Percentiles rank a stretch among this genome's conserved stretches.
phyloP scores from a whole-genome alignment of 176 grass and related monocot genomes.

The Paspalum notatum region DNA sequence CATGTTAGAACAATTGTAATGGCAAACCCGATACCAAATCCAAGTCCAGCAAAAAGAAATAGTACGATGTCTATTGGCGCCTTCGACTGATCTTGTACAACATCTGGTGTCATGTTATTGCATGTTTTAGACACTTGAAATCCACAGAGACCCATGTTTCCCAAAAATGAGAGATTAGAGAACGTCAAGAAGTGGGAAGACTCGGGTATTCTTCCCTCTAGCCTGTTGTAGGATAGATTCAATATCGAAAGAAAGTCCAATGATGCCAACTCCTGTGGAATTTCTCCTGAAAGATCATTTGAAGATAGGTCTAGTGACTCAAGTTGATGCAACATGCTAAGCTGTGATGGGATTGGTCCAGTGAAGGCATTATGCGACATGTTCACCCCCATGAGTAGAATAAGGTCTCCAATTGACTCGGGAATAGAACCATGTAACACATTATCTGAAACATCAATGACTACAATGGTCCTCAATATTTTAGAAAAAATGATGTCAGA shows the following conservation, averaged over 20 bases:
- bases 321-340: not conserved
- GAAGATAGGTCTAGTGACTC: not conserved
- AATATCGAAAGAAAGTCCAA: not conserved
- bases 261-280: not conserved
- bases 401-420: conserved; percentile 37
- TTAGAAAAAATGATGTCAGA: not conserved
- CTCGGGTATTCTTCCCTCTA: not conserved
- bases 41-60: not conserved
- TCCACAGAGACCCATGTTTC: not conserved
- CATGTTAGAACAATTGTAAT: not conserved
- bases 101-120: not conserved
- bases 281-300: conserved; percentile 3
- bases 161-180: conserved; percentile 8
- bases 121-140: not conserved
- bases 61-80: not conserved
- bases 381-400: conserved; percentile 30
- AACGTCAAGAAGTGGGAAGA: conserved; percentile 9
- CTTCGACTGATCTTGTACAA: not conserved
- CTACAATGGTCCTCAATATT: not conserved
- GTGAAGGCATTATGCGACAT: conserved; percentile 50
- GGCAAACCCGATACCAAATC: conserved; percentile 10
- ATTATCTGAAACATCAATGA: conserved; percentile 31
- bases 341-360: conserved; percentile 38
- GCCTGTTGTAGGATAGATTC: conserved; percentile 8
- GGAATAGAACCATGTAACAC: conserved; percentile 52